A percentile compares a stretch with the other conserved stretches of the same genome.
Conservation (phyloP, 2,329 filamentous ascomycete genomes). For the Trichophyton verrucosum region DNA sequence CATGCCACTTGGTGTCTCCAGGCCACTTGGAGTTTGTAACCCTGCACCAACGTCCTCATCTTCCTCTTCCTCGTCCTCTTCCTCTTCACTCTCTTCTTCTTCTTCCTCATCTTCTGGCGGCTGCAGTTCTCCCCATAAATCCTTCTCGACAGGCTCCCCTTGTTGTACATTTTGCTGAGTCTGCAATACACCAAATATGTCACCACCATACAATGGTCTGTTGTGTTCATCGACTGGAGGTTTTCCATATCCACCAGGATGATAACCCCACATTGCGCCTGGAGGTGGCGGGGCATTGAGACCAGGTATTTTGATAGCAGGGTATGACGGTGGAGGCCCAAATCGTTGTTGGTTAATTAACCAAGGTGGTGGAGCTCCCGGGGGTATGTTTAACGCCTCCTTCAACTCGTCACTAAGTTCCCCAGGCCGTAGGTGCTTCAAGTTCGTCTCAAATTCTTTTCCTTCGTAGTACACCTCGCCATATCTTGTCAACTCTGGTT, state of each 20-base stretch:
- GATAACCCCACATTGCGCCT: constrained; percentile 86
- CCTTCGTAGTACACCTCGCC: constrained; percentile 99
- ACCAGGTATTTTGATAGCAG: constrained; percentile 85
- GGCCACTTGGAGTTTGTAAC: constrained; percentile 59
- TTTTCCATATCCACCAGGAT: constrained; percentile 90
- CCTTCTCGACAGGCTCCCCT: constrained; percentile 73
- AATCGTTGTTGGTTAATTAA: constrained; percentile 92
- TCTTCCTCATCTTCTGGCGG: constrained; percentile 58
- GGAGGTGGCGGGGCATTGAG: constrained; percentile 85
- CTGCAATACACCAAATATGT: constrained; percentile 73
- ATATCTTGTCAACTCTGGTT: constrained; percentile 84
- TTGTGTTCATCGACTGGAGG: constrained; percentile 91
- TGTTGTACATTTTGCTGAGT: constrained; percentile 49
- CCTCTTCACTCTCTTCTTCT: constrained; percentile 56
- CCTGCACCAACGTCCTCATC: constrained; percentile 51
- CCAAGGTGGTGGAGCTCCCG: constrained; percentile 89
- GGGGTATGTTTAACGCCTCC: constrained; percentile 86
- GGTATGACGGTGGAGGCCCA: constrained; percentile 87
- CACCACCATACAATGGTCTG: constrained; percentile 79
- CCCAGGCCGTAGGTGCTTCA: constrained; percentile 77
- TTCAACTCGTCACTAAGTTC: constrained; percentile 81
- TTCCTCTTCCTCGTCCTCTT: constrained; percentile 57
- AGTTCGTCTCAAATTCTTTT: constrained; percentile 93
- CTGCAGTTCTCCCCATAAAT: constrained; percentile 85
- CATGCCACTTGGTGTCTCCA: constrained; percentile 71